Evolutionary conservation across 176 grass and related monocot species (phyloP), one percentile per base, ranked within the genome.

Genomic region (Oryza longistaminata): DNA sequence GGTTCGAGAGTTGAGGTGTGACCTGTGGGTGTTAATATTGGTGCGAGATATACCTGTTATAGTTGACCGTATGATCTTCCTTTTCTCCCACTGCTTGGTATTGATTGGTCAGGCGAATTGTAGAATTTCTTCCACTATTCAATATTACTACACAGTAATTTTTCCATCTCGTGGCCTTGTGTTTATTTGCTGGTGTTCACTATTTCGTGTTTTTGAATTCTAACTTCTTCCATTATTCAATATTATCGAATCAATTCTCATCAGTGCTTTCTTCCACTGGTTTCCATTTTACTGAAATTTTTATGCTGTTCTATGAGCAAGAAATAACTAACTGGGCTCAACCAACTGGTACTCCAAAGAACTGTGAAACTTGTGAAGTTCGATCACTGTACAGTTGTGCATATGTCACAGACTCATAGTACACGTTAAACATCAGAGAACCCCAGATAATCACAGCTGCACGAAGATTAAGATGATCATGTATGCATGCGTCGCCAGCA

Each of bases 1-100:
- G 5, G 82, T 21, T 40, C 37, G 14, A 65, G 84, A 79, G 62
- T 79, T 87, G 35, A 75, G 69, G 68, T 75, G 62, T 73, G 88
- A 40, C 39, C 78, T 42, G 14, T 0, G 75, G 75, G 64, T 90
- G 89, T 87, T 83, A 69, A 90, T 90, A 87, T 91, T 64, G 31
- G 85, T 68, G 62, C 43, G 70, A 76, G 76, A 84, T 84, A 83
- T 87, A 85, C 42, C 48, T 2, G 3, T 71, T 84, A 87, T 84
- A 84, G 81, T 76, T 60, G 27, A 49, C 49, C 68, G 85, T 84
- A 87, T 65, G 16, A 84, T 45, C 11, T 75, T 50, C 17, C 83
- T 90, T 64, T 66, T 40, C 7, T 64, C 64, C 74, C 58, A 70
- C 61, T 70, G 42, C 53, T 43, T 81, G 69, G 49, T 74, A 79